Percentiles rank a stretch among this genome's conserved stretches.
phyloP scores from a whole-genome alignment of 345 rosid genomes.

The Eucalyptus viminalis region DNA sequence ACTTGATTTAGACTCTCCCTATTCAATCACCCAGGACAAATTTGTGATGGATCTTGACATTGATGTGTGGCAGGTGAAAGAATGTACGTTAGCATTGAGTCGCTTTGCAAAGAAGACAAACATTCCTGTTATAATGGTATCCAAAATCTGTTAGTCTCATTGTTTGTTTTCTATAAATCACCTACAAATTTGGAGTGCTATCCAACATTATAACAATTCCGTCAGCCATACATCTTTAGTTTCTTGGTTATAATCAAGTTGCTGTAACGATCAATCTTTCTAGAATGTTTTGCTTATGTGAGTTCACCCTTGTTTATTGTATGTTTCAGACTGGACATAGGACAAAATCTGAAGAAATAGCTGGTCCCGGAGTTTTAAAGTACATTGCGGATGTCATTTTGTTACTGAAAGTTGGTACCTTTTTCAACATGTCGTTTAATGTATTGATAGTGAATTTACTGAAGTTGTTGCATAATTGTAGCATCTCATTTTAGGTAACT shows the following conservation, averaged over 20 bases:
- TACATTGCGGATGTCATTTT: conserved; percentile 92
- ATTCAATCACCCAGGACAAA: neutral
- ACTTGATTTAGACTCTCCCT: neutral
- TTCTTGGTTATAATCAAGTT: neutral
- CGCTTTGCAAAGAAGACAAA: conserved; percentile 80
- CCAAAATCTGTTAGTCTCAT: neutral
- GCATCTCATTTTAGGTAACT: neutral
- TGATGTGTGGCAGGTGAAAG: conserved; percentile 54
- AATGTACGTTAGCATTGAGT: conserved; percentile 70
- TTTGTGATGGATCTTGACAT: neutral
- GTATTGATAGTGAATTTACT: neutral
- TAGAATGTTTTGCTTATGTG: neutral
- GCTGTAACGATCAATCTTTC: neutral
- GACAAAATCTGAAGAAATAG: conserved; percentile 81
- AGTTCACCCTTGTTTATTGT: neutral
- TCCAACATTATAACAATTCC: neutral
- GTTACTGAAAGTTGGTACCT: conserved; percentile 73
- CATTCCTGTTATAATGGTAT: conserved; percentile 76
- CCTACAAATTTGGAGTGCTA: neutral
- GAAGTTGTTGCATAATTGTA: neutral
- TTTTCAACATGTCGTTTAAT: neutral
- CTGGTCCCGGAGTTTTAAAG: conserved; percentile 94
- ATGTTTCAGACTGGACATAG: conserved; percentile 75
- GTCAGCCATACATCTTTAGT: neutral
- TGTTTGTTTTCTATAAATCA: neutral